Conservation (phyloP, 1,139 yeast genomes). For the Saccharomyces pastorianus region DNA sequence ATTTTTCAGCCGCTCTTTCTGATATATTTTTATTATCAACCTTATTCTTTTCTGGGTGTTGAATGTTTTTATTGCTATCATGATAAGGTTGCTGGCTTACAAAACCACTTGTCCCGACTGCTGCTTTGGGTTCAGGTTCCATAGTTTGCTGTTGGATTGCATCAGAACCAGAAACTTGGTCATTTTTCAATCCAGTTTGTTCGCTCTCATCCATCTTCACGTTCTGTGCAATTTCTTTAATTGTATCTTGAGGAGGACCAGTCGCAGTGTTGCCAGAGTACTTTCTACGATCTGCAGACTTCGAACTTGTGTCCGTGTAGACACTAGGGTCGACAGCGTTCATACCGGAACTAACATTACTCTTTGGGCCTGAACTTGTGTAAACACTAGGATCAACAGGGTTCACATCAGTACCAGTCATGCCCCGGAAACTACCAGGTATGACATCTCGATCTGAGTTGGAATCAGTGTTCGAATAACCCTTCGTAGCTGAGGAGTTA, state of each 20-base stretch:
- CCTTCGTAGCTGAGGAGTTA: background rate
- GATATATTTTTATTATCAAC: background rate
- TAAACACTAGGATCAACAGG: background rate
- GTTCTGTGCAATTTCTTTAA: background rate
- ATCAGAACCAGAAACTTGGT: background rate
- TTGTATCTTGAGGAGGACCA: background rate
- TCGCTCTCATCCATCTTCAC: background rate
- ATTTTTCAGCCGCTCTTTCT: background rate
- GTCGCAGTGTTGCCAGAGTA: background rate
- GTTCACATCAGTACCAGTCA: background rate
- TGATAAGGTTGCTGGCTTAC: background rate
- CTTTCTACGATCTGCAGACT: background rate
- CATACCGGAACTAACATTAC: background rate
- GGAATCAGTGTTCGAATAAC: background rate
- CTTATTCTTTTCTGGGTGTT: background rate
- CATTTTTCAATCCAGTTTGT: background rate
- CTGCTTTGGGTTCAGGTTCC: background rate
- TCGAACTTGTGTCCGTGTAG: background rate
- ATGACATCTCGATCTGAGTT: background rate
- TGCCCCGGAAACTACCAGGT: background rate
- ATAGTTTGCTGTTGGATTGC: background rate
- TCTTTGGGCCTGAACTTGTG: background rate
- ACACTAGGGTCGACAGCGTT: background rate
- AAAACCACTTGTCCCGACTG: background rate
- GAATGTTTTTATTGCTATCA: background rate